phyloP scores from a whole-genome alignment of 2,329 filamentous ascomycete species.

The Cryphonectria japonica region DNA sequence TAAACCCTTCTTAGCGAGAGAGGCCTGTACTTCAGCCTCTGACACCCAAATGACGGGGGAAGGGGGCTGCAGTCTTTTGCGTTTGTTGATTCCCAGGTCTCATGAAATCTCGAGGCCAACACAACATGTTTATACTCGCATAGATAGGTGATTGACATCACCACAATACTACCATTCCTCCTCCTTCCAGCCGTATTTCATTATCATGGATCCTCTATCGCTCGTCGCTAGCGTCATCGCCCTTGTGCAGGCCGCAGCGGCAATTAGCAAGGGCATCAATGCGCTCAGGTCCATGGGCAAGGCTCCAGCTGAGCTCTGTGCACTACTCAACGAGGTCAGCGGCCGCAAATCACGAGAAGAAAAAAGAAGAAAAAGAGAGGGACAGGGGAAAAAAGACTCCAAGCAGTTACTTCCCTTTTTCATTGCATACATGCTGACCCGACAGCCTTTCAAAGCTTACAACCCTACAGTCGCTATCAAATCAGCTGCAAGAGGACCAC shows the following conservation, averaged over 20 bases:
- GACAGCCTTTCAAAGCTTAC: not conserved
- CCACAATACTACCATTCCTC: not conserved
- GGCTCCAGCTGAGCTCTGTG: not conserved
- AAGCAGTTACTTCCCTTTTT: not conserved
- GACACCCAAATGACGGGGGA: not conserved
- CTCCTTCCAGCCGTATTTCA: not conserved
- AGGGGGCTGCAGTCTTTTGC: not conserved
- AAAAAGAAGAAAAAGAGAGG: too few species aligned
- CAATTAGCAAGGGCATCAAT: not conserved
- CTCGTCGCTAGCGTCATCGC: not conserved
- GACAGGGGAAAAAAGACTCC: too few species aligned
- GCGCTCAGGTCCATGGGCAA: conserved; percentile 1
- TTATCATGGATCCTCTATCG: not conserved
- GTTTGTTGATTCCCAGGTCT: not conserved
- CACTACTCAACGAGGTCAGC: not conserved
- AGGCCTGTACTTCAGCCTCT: not conserved
- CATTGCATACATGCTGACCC: not conserved
- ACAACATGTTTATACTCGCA: not conserved
- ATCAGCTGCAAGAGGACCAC: not conserved
- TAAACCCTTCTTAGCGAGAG: not conserved
- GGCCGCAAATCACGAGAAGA: not conserved
- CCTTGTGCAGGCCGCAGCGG: not conserved
- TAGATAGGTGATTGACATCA: not conserved
- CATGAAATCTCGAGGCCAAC: not conserved
- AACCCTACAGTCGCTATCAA: not conserved